Evolutionary conservation across 2,329 filamentous ascomycete genomes (phyloP).

Genomic region (Ophiostoma sp.): DNA sequence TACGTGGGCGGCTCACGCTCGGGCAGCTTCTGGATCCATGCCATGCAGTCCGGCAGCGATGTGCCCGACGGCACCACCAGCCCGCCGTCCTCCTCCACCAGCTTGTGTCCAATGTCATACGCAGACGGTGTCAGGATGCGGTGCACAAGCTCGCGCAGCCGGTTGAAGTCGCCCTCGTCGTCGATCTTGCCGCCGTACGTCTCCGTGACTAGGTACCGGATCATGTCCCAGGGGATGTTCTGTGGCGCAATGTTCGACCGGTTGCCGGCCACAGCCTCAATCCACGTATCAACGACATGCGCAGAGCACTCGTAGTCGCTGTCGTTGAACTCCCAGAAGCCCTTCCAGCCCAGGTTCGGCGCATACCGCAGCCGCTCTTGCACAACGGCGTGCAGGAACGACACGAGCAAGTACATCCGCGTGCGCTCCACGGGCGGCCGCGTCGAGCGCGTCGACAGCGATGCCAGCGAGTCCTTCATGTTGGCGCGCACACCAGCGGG

Average conservation of each 20-base stretch:
- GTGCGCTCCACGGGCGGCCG: slow-evolving; percentile 87
- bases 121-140: slow-evolving; percentile 78
- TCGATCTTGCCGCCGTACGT: slow-evolving; percentile 99
- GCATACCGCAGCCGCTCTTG: slow-evolving; percentile 94
- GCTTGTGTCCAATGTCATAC: slow-evolving; percentile 86
- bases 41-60: slow-evolving; percentile 75
- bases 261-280: slow-evolving; percentile 73
- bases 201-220: slow-evolving; percentile 82
- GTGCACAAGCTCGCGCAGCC: slow-evolving; percentile 67
- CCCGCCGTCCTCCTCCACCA: slow-evolving; percentile 56
- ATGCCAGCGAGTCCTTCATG: slow-evolving; percentile 94
- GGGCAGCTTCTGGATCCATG: slow-evolving; percentile 85
- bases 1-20: slow-evolving; percentile 96
- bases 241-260: slow-evolving; percentile 88
- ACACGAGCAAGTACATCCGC: slow-evolving; percentile 82
- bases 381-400: slow-evolving; percentile 91
- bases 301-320: slow-evolving; percentile 98
- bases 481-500: slow-evolving; percentile 94
- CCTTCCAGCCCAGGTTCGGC: slow-evolving; percentile 91
- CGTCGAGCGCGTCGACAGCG: slow-evolving; percentile 66
- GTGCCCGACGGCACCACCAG: slow-evolving; percentile 76
- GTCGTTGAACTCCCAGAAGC: slow-evolving; percentile 99
- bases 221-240: slow-evolving; percentile 95
- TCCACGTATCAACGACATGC: slow-evolving; percentile 92
- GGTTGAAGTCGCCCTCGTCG: slow-evolving; percentile 73